phyloP scores from a whole-genome alignment of 495 filamentous ascomycete species.

The Terfezia boudieri region DNA sequence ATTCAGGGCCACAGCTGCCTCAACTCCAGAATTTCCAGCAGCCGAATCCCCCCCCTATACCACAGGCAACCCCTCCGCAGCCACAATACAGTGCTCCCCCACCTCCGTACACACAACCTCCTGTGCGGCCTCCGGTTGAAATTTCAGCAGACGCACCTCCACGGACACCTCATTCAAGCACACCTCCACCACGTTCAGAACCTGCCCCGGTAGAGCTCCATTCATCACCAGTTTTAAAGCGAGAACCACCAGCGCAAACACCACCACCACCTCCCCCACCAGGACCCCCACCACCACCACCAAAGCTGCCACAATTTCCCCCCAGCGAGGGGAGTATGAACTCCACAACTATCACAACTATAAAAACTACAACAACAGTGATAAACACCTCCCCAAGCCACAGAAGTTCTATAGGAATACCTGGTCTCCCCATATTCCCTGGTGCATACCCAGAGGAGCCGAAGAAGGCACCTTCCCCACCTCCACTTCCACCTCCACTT shows the following conservation, averaged over 20 bases:
- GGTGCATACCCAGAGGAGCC: not conserved
- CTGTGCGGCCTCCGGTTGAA: not conserved
- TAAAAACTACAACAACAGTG: too few species aligned
- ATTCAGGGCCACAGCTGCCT: not conserved
- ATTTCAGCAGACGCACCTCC: not conserved
- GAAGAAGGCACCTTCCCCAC: not conserved
- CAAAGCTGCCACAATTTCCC: not conserved
- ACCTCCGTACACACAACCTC: not conserved
- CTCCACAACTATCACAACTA: too few species aligned
- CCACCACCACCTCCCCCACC: not conserved
- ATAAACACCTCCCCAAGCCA: too few species aligned
- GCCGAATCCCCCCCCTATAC: not conserved
- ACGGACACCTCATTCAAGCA: too few species aligned
- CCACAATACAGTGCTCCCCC: not conserved
- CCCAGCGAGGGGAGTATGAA: not conserved
- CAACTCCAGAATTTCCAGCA: not conserved
- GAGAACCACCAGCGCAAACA: not conserved
- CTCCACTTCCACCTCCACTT: not conserved
- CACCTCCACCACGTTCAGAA: too few species aligned
- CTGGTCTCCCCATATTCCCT: too few species aligned
- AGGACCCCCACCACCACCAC: not conserved
- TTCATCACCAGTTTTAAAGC: not conserved
- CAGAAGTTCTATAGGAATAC: too few species aligned
- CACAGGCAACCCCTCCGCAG: constrained; percentile 1
- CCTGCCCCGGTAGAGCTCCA: too few species aligned